Evolutionary conservation across 768 basidiomycete species (phyloP).

Genomic region (Mycena galopus): DNA sequence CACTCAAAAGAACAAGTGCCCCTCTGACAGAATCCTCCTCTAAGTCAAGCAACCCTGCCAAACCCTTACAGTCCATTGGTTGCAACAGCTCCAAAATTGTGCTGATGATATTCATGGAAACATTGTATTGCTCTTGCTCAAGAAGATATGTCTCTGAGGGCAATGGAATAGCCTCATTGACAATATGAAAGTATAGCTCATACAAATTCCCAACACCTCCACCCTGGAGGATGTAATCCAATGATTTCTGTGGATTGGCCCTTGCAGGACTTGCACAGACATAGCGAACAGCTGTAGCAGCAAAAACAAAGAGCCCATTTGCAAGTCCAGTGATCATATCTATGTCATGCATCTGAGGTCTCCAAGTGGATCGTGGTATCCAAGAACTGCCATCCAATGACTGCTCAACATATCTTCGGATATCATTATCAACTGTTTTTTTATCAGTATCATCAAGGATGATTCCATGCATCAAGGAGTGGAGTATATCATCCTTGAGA

Average conservation of each 20-base stretch:
- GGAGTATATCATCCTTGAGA: neutral
- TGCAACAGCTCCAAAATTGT: constrained; percentile 5
- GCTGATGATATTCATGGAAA: neutral
- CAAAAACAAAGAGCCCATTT: constrained; percentile 14
- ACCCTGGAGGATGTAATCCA: neutral
- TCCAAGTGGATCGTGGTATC: neutral
- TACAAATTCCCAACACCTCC: neutral
- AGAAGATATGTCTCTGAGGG: neutral
- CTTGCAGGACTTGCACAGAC: neutral
- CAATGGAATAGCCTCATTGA: constrained; percentile 5
- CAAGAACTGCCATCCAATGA: constrained; percentile 2
- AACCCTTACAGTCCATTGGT: neutral
- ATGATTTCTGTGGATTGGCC: neutral
- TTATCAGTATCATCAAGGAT: neutral
- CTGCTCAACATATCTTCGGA: neutral
- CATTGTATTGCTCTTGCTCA: neutral
- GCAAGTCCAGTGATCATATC: neutral
- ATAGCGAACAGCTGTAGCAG: constrained; percentile 15
- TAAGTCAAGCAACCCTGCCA: neutral
- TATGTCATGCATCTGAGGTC: neutral
- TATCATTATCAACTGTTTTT: neutral
- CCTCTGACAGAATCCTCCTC: neutral
- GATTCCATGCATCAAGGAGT: neutral
- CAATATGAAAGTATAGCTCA: constrained; percentile 4
- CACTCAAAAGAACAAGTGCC: neutral